Percentiles rank a stretch among this genome's conserved stretches.
These are phyloP conservation scores for Millerozyma miso DNA, from an alignment of 805 yeast genomes.

Conservation along the genomic window DNA sequence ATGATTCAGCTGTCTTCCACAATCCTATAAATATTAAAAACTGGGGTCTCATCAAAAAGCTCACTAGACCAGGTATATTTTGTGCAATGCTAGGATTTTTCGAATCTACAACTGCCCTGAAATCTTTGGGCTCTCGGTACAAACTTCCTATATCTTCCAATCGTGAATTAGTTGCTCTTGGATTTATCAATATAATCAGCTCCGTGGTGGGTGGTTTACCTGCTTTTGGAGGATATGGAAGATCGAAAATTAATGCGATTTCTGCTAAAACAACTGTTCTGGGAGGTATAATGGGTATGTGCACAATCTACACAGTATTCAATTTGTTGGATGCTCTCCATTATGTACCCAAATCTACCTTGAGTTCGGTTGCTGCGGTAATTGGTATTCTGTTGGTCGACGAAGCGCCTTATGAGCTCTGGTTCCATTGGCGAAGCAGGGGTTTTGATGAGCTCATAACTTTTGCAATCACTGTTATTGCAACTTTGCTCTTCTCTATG, in stretches of 20 bases:
- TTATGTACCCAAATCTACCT: constrained; percentile 72
- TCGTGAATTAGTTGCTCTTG: constrained; percentile 87
- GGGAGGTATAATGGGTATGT: constrained; percentile 78
- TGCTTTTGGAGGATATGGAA: constrained; percentile 93
- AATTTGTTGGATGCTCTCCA: constrained; percentile 61
- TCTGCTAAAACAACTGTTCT: constrained; percentile 80
- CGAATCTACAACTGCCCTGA: constrained; percentile 90
- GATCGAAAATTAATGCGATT: constrained; percentile 83
- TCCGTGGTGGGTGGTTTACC: constrained; percentile 74
- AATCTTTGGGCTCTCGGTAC: constrained; percentile 72
- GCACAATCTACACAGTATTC: constrained; percentile 62
- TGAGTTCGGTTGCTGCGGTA: constrained; percentile 73
- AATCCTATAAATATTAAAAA: constrained; percentile 54
- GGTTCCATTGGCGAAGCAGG: constrained; percentile 64
- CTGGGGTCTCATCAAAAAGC: constrained; percentile 48
- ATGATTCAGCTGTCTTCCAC: constrained; percentile 42
- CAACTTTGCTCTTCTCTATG: constrained; percentile 54
- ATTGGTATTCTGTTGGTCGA: constrained; percentile 65
- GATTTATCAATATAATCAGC: constrained; percentile 64
- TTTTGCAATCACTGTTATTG: constrained; percentile 34
- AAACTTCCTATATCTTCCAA: constrained; percentile 76
- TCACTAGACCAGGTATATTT: constrained; percentile 65
- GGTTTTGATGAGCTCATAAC: constrained; percentile 74
- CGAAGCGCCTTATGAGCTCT: constrained; percentile 78
- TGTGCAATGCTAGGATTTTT: constrained; percentile 87